A percentile compares a stretch with the other conserved stretches of the same genome.
These are phyloP conservation scores for Daedaleopsis nitida DNA, from an alignment of 768 basidiomycete species.

Conservation along the genomic window DNA sequence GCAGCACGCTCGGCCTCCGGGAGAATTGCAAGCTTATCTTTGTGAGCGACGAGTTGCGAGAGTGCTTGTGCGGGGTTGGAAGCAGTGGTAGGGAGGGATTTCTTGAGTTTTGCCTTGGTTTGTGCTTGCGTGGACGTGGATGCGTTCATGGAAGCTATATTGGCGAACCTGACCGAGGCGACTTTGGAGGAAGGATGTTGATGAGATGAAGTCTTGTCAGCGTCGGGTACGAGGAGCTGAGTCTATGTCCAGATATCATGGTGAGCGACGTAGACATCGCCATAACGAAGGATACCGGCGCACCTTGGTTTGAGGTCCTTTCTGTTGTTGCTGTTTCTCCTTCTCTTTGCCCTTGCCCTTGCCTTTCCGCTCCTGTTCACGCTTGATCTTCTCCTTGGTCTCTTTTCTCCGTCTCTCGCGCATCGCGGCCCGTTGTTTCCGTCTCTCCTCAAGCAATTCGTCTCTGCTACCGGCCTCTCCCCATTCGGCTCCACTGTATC, in stretches of 20 bases:
- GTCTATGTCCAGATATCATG: slow-evolving; percentile 41
- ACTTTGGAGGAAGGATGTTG: slow-evolving; percentile 42
- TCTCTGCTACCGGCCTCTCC: slow-evolving; percentile 66
- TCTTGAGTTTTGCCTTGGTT: slow-evolving; percentile 54
- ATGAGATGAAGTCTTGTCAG: slow-evolving; percentile 27
- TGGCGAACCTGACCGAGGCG: slow-evolving; percentile 74
- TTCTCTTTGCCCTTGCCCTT: slow-evolving; percentile 49
- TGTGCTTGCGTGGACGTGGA: slow-evolving; percentile 30
- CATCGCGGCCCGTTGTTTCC: slow-evolving; percentile 76
- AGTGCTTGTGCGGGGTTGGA: slow-evolving; percentile 88
- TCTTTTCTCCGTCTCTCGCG: slow-evolving; percentile 84
- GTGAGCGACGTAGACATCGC: neutral
- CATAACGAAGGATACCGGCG: slow-evolving; percentile 3
- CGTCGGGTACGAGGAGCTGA: slow-evolving; percentile 73
- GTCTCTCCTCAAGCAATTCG: slow-evolving; percentile 78
- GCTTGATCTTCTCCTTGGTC: slow-evolving; percentile 78
- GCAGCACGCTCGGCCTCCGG: slow-evolving; percentile 83
- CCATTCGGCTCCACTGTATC: slow-evolving; percentile 20
- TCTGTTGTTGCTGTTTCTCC: slow-evolving; percentile 37
- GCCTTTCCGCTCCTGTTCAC: slow-evolving; percentile 59
- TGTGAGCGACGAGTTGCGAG: slow-evolving; percentile 72
- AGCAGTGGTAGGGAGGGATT: slow-evolving; percentile 63
- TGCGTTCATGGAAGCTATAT: slow-evolving; percentile 49
- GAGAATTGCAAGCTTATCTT: slow-evolving; percentile 73
- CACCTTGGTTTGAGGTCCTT: slow-evolving; percentile 59